Conservation (phyloP, 179 eudicot species). For the Camellia oleifera region DNA sequence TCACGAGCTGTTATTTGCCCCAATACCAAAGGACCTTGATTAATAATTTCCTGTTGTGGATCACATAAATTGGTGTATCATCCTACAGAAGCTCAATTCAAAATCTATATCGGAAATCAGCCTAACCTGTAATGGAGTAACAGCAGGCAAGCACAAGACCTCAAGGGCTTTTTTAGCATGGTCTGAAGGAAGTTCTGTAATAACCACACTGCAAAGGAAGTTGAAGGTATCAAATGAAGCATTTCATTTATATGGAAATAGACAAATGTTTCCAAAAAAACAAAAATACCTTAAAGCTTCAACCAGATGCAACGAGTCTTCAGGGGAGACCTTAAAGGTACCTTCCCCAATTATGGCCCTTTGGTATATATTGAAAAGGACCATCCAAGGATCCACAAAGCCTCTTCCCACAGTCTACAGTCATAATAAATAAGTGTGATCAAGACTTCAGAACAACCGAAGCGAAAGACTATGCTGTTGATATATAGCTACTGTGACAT, state of each 20-base stretch:
- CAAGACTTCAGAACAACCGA: background rate
- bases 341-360: slow-evolving; percentile 81
- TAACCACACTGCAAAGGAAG: slow-evolving; percentile 72
- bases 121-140: slow-evolving; percentile 83
- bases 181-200: slow-evolving; percentile 94
- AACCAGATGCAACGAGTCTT: slow-evolving; percentile 91
- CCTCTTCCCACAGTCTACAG: slow-evolving; percentile 85
- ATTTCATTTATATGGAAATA: background rate
- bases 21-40: slow-evolving; percentile 79
- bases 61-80: slow-evolving; percentile 13
- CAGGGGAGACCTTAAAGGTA: slow-evolving; percentile 84
- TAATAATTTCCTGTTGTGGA: slow-evolving; percentile 71
- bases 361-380: slow-evolving; percentile 93
- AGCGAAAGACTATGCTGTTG: background rate
- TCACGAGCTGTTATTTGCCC: slow-evolving; percentile 89
- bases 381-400: slow-evolving; percentile 93
- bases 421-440: slow-evolving; percentile 17
- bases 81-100: slow-evolving; percentile 4
- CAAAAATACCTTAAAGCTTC: slow-evolving; percentile 83
- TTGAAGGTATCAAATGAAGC: slow-evolving; percentile 10
- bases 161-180: slow-evolving; percentile 95
- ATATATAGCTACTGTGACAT: background rate
- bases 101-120: background rate
- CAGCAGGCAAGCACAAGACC: slow-evolving; percentile 88
- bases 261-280: slow-evolving; percentile 9